A percentile compares a stretch with the other conserved stretches of the same genome.
Evolutionary conservation across 768 basidiomycete species (phyloP).

Genomic region (Tulasnella sp.): DNA sequence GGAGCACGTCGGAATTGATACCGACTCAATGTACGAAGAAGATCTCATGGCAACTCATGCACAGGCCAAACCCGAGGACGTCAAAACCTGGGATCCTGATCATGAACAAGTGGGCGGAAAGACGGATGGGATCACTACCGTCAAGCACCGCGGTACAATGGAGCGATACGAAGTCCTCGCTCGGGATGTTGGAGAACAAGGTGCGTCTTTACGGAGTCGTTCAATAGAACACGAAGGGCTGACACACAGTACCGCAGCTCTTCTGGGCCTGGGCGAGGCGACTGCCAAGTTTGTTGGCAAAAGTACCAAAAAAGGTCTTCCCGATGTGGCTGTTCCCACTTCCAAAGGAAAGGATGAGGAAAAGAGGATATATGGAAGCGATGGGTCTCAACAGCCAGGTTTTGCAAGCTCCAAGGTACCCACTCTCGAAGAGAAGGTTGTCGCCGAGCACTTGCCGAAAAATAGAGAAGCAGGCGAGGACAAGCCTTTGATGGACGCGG

Average conservation of each 20-base stretch:
- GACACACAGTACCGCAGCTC: not conserved
- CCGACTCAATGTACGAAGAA: slow-evolving; percentile 74
- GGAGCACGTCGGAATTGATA: slow-evolving; percentile 92
- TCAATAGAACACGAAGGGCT: not conserved
- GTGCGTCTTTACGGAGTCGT: slow-evolving; percentile 27
- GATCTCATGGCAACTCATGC: slow-evolving; percentile 49
- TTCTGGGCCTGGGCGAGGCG: slow-evolving; percentile 30
- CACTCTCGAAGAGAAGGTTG: slow-evolving; percentile 54
- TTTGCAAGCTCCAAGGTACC: slow-evolving; percentile 56
- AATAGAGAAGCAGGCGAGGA: slow-evolving; percentile 23
- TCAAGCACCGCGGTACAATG: slow-evolving; percentile 8
- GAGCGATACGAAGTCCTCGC: not conserved
- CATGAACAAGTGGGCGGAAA: slow-evolving; percentile 37
- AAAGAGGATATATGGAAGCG: slow-evolving; percentile 39
- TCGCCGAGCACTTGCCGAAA: slow-evolving; percentile 38
- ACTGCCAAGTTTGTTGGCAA: slow-evolving; percentile 28
- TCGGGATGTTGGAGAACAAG: slow-evolving; percentile 36
- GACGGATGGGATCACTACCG: slow-evolving; percentile 19
- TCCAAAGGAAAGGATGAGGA: slow-evolving; percentile 38
- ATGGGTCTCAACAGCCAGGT: slow-evolving; percentile 40
- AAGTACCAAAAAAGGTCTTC: slow-evolving; percentile 33
- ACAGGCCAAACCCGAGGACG: slow-evolving; percentile 36
- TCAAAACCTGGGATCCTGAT: slow-evolving; percentile 64
- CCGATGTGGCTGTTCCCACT: slow-evolving; percentile 30
- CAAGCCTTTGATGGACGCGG: slow-evolving; percentile 24